Evolutionary conservation across 805 yeast genomes (phyloP).

Genomic region (Hanseniaspora meyeri): DNA sequence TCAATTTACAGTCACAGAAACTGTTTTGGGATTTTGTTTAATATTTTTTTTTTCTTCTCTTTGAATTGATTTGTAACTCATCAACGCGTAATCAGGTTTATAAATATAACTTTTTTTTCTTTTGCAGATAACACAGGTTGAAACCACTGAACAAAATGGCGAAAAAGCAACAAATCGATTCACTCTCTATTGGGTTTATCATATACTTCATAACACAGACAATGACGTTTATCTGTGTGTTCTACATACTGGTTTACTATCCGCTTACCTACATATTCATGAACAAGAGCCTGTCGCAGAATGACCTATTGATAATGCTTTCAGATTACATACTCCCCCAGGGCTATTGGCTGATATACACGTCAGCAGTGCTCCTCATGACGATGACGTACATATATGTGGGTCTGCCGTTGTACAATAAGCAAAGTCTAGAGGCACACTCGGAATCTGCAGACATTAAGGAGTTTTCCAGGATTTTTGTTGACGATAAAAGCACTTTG

Average conservation of each 20-base stretch:
- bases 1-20: too few relatives aligned
- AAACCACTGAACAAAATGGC: neutral
- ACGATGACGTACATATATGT: neutral
- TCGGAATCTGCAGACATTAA: neutral
- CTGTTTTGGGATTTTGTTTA: too few relatives aligned
- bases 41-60: too few relatives aligned
- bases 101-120: too few relatives aligned
- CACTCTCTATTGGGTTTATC: conserved; percentile 12
- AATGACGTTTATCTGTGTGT: neutral
- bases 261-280: neutral
- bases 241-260: conserved; percentile 6
- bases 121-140: too few relatives aligned
- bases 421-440: neutral
- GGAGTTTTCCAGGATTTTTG: neutral
- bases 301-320: neutral
- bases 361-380: neutral
- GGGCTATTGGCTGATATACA: conserved; percentile 11
- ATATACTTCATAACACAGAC: conserved; percentile 4
- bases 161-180: neutral
- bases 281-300: neutral
- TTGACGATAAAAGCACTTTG: conserved; percentile 4
- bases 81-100: too few relatives aligned
- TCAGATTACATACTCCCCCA: conserved; percentile 13
- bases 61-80: too few relatives aligned
- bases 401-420: conserved; percentile 5